Base-by-base conservation (phyloP, 2,329 filamentous ascomycete genomes). In the Phyllosticta ampelicida region DNA sequence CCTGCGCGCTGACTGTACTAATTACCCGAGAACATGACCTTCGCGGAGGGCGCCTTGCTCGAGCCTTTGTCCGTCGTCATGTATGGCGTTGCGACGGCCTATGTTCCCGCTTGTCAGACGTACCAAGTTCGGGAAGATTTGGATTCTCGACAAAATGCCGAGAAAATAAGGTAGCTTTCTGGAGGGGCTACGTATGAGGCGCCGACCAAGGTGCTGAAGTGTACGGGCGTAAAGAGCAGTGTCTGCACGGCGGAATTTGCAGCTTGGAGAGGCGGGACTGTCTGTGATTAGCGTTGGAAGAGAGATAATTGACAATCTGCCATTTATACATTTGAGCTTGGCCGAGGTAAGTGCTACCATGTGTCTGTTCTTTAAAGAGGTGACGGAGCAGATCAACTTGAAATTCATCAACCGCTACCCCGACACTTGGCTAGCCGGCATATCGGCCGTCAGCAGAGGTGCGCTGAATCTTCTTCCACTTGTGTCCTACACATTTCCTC, bases 341-440 rank as follows among this genome's bases (percentile, higher is more conserved):
- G 79, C 80, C 3, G 83, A 85, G 74, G 78, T 80, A 64, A 11
- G 64, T 60, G 19, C 4, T n/a, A 13, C 5, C 20, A 19, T 1
- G 5, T 30, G n/a, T 54, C 11, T 21, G 20, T 23, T 51, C 53
- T 53, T n/a, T 16, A 18, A 4, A 13, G 18, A 18, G 3, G 10
- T 2, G 13, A 19, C 20, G 23, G 10, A 28, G 8, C 29, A 83
- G 80, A 86, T 87, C 62, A 77, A 86, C 63, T 73, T 88, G 23
- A 81, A 79, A 44, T 88, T 88, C 71, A 87, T 87, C 66, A 87
- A 88, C 68, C 77, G 85, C 8, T 88, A 87, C 66, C 76, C 79
- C 48, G 83, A 87, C 65, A 87, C 84, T 0, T 88, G 85, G 85
- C 84, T 85, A 0, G 78, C 80, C 0, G 85, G 82, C 0, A 84